Evolutionary conservation across 208 protist species (phyloP).

Genomic region (Tritrichomonas foetus): DNA sequence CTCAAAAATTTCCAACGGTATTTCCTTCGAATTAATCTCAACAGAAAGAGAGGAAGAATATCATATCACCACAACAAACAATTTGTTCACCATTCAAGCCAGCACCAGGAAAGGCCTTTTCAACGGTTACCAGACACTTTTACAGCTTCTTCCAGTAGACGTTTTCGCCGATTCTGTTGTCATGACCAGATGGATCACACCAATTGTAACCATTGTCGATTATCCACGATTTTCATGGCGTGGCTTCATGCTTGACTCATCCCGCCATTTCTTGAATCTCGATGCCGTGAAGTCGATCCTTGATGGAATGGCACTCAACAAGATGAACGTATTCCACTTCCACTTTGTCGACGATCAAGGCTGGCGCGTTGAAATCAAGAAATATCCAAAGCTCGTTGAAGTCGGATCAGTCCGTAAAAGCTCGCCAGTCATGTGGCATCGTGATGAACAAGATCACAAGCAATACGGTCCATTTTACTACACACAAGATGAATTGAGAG

Average conservation of each 20-base stretch:
- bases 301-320: neutral
- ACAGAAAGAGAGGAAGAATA: too few species aligned
- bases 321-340: neutral
- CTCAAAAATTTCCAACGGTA: too few species aligned
- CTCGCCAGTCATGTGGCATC: too few species aligned
- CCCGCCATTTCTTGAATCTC: neutral
- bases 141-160: neutral
- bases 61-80: too few species aligned
- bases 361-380: constrained; percentile 1
- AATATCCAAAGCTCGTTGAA: neutral
- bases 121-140: neutral
- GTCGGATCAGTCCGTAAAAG: neutral
- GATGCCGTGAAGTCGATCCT: neutral
- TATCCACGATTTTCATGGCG: neutral
- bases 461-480: neutral
- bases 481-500: neutral
- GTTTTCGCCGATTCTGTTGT: neutral
- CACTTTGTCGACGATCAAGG: neutral
- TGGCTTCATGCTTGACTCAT: constrained; percentile 30
- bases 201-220: neutral
- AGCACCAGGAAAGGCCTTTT: neutral
- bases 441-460: too few species aligned
- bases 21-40: too few species aligned
- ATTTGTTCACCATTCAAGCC: neutral
- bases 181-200: neutral